Percentiles rank a stretch among this genome's conserved stretches.
phyloP scores from a whole-genome alignment of 2,329 filamentous ascomycete genomes.

The Hymenoscyphus fraxineus region DNA sequence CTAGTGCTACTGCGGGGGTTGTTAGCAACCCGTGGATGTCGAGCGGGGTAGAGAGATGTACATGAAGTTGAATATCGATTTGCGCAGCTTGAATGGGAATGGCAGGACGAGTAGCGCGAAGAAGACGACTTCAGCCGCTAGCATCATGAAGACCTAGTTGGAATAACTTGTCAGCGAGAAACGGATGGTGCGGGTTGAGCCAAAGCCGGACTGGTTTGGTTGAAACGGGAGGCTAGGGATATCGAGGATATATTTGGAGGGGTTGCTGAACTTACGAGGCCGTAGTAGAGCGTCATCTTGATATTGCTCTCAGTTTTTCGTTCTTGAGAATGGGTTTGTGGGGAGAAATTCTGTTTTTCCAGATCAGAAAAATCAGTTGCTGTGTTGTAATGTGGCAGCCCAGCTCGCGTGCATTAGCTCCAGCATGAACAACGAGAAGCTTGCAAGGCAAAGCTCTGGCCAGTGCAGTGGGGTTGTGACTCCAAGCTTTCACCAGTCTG shows the following conservation, averaged over 20 bases:
- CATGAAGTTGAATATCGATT: slow-evolving; percentile 62
- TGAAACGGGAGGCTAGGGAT: not conserved
- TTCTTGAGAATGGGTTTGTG: slow-evolving; percentile 13
- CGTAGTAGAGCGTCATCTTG: slow-evolving; percentile 51
- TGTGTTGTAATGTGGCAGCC: slow-evolving; percentile 8
- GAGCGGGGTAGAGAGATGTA: slow-evolving; percentile 63
- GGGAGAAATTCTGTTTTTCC: slow-evolving; percentile 25
- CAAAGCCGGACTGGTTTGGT: not conserved
- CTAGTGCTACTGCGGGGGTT: slow-evolving; percentile 30
- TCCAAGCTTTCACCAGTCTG: not conserved
- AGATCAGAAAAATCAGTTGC: slow-evolving; percentile 18
- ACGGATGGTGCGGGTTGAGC: not conserved
- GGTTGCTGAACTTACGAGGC: slow-evolving; percentile 40
- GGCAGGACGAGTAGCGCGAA: slow-evolving; percentile 80
- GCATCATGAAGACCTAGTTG: slow-evolving; percentile 71
- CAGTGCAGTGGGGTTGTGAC: not conserved
- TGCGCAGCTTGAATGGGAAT: slow-evolving; percentile 67
- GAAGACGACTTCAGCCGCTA: slow-evolving; percentile 78
- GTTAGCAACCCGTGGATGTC: slow-evolving; percentile 17
- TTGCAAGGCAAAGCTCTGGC: too few species aligned
- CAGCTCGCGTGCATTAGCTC: not conserved
- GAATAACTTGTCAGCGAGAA: slow-evolving; percentile 17
- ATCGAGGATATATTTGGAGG: not conserved
- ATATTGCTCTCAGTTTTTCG: slow-evolving; percentile 16
- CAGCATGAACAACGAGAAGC: not conserved